phyloP scores from a whole-genome alignment of 1,284 basidiomycete genomes.

The Cystobasidium sp. region DNA sequence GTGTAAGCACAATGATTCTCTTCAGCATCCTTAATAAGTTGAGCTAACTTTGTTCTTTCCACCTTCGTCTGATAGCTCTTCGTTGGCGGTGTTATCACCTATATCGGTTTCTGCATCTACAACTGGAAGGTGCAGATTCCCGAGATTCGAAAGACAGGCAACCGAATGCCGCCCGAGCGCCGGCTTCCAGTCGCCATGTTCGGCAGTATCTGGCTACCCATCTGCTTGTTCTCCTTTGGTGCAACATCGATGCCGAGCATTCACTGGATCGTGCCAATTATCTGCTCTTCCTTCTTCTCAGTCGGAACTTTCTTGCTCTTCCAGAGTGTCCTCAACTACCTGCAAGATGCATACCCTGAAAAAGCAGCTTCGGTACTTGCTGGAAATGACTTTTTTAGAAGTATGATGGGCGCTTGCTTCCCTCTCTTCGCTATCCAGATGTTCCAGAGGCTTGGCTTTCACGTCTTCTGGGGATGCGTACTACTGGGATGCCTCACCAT shows the following conservation, averaged over 20 bases:
- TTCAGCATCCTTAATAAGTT: background rate
- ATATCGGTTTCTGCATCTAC: conserved; percentile 41
- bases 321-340: conserved; percentile 43
- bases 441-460: conserved; percentile 35
- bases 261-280: conserved; percentile 50
- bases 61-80: conserved; percentile 10
- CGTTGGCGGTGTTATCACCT: conserved; percentile 35
- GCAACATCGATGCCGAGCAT: conserved; percentile 53
- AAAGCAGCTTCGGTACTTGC: conserved; percentile 47
- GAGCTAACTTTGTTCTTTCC: background rate
- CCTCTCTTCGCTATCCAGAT: conserved; percentile 32
- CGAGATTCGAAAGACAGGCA: conserved; percentile 24
- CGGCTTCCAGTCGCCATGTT: conserved; percentile 44
- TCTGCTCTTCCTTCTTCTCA: conserved; percentile 32
- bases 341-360: conserved; percentile 29
- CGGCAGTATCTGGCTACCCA: conserved; percentile 62
- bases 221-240: conserved; percentile 66
- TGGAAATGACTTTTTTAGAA: conserved; percentile 50
- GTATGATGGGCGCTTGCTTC: conserved; percentile 42
- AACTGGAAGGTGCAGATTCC: conserved; percentile 39
- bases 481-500: conserved; percentile 42
- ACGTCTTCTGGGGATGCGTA: conserved; percentile 34
- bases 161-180: conserved; percentile 18
- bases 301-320: conserved; percentile 46
- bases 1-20: conserved; percentile 2